Conservation (phyloP, 139 green algal genomes). For the Mesotaenium endlicherianum region DNA sequence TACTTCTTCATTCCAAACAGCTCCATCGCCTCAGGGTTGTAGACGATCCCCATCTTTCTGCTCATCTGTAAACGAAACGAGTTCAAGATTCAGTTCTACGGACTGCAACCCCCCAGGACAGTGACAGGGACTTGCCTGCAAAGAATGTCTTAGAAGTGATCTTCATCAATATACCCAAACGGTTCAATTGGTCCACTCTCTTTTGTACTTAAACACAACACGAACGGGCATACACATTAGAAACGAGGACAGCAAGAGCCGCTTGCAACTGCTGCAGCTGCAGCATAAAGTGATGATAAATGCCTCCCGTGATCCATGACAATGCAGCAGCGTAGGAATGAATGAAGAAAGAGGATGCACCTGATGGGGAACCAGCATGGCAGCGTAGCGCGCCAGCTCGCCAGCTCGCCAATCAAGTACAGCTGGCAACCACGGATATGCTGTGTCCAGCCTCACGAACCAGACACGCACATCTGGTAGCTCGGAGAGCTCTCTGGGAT, state of each 20-base stretch:
- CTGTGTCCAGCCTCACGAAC: conserved; percentile 49
- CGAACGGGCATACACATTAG: too few species aligned
- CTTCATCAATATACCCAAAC: too few species aligned
- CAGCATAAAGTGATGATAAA: too few species aligned
- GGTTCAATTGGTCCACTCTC: too few species aligned
- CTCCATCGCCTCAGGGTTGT: conserved; percentile 56
- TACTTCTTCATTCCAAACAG: conserved; percentile 48
- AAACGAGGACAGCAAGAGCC: too few species aligned
- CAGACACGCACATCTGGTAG: conserved; percentile 50
- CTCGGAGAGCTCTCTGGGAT: conserved; percentile 52
- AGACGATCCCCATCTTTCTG: conserved; percentile 47
- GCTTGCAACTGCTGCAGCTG: too few species aligned
- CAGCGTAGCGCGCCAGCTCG: conserved; percentile 50
- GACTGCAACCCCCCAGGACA: not conserved
- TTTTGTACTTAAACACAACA: too few species aligned
- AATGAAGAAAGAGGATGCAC: conserved; percentile 7
- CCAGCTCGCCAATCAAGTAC: conserved; percentile 52
- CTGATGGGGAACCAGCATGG: conserved; percentile 54
- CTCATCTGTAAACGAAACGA: conserved; percentile 39
- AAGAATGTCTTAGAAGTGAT: too few species aligned
- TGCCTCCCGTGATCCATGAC: too few species aligned
- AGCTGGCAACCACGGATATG: conserved; percentile 52
- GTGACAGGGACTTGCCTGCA: too few species aligned
- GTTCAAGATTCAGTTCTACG: not conserved
- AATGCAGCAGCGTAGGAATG: too few species aligned